Evolutionary conservation across 441 rosid genomes (phyloP).

Genomic region (Eruca vesicaria): DNA sequence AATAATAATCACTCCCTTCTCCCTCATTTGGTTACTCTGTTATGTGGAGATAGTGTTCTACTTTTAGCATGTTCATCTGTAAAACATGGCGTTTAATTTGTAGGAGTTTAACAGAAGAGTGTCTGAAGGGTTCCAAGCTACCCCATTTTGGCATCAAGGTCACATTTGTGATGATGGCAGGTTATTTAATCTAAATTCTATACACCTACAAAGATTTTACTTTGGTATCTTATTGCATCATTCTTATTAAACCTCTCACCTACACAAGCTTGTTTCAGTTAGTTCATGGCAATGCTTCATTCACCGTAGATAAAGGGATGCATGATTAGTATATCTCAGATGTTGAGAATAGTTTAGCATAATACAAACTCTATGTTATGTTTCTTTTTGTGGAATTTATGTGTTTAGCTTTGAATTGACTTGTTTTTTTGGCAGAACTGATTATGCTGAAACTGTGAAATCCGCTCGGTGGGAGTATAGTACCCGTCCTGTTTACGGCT

Average conservation of each 20-base stretch:
- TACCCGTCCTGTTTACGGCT: constrained; percentile 88
- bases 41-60: background rate
- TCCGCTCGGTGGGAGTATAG: constrained; percentile 95
- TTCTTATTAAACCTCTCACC: too few species aligned
- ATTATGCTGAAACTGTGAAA: constrained; percentile 63
- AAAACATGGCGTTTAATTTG: background rate
- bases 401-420: background rate
- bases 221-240: too few species aligned
- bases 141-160: constrained; percentile 97
- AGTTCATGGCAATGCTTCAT: background rate
- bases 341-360: background rate
- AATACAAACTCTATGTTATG: background rate
- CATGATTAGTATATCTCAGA: background rate
- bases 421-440: constrained; percentile 59
- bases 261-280: too few species aligned
- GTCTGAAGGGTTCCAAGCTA: constrained; percentile 89
- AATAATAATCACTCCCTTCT: background rate
- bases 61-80: background rate
- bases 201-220: too few species aligned
- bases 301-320: background rate
- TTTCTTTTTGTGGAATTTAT: background rate
- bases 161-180: constrained; percentile 89
- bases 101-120: constrained; percentile 80
- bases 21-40: background rate
- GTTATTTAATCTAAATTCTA: constrained; percentile 36